Evolutionary conservation across 257 asterid species (phyloP), one percentile per base, ranked within the genome.

Genomic region (Solanum etuberosum): DNA sequence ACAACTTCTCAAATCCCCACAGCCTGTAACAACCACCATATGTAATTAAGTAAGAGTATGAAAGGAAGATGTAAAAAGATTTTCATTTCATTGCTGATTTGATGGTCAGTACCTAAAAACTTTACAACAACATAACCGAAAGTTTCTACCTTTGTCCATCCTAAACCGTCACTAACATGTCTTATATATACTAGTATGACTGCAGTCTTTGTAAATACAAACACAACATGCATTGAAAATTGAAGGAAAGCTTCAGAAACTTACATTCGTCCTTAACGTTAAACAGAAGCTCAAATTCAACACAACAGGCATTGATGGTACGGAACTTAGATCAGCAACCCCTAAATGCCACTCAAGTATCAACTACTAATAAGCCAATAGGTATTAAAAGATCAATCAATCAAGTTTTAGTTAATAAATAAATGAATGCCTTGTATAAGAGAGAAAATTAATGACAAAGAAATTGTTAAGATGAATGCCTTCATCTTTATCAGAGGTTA

Each of bases 1-100:
- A 93, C 10, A 95, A 90, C 91, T 95, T 95, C 93, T 95, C 98
- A 67, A 95, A 94, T 46, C 98, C 96, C 96, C 97, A 94, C 89
- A 94, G 93, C 94, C 98, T 95, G 86, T 74, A 86, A 35, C 51
- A 73, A 73, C 48, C 34, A 11, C 51, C 37, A 21, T 29, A 71
- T 1, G 8, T 43, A 54, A 35, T n/a, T n/a, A n/a, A n/a, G 82
- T 16, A 16, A 14, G 83, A 42, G 10, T 25, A 77, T 42, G 63
- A 25, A 38, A 74, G 54, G 11, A 43, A 15, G 65, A 27, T 38
- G 59, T n/a, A 15, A 37, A 7, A n/a, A 15, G 10, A 13, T 25
- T n/a, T 3, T 6, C 9, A 1, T 77, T 77, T 77, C 83, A 42
- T 77, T 42, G 61, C 35, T 42, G 7, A 77, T 25, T n/a, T 38